Evolutionary conservation across 2,329 filamentous ascomycete species (phyloP).

Genomic region (Phyllosticta citrichinensis): DNA sequence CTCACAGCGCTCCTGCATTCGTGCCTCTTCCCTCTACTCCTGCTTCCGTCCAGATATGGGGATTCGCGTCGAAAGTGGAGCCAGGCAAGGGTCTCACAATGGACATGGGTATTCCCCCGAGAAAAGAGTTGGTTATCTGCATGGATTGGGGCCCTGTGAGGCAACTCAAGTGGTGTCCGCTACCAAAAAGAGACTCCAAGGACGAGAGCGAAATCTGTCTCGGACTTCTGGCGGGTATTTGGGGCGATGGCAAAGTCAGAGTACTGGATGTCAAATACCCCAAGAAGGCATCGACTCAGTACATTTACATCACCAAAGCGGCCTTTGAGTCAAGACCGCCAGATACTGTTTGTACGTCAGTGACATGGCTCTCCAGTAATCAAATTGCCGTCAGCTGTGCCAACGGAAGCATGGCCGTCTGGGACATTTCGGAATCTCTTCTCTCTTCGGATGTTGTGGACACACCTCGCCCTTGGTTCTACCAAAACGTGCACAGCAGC

Average conservation of each 20-base stretch:
- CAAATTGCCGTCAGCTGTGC: constrained; percentile 47
- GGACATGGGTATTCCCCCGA: constrained; percentile 34
- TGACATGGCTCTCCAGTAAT: constrained; percentile 47
- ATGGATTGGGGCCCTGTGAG: constrained; percentile 48
- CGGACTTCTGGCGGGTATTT: constrained; percentile 47
- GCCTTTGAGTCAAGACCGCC: constrained; percentile 43
- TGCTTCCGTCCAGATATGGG: constrained; percentile 49
- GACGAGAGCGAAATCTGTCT: constrained; percentile 27
- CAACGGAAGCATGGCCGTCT: constrained; percentile 47
- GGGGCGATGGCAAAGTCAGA: constrained; percentile 47
- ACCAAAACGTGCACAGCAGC: constrained; percentile 33
- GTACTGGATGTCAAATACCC: constrained; percentile 40
- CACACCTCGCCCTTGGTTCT: constrained; percentile 31
- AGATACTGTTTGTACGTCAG: constrained; percentile 44
- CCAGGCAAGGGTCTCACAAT: constrained; percentile 27
- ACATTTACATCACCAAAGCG: constrained; percentile 35
- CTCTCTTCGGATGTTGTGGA: constrained; percentile 19
- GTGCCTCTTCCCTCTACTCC: constrained; percentile 23
- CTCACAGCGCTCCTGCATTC: constrained; percentile 25
- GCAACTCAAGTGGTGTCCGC: constrained; percentile 47
- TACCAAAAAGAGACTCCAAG: constrained; percentile 20
- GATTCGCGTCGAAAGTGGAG: constrained; percentile 32
- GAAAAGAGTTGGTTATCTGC: constrained; percentile 42
- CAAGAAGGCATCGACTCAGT: constrained; percentile 12
- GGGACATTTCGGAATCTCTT: constrained; percentile 31